Base-by-base conservation (phyloP, 306 rosid genomes). In the Acacia crassicarpa region DNA sequence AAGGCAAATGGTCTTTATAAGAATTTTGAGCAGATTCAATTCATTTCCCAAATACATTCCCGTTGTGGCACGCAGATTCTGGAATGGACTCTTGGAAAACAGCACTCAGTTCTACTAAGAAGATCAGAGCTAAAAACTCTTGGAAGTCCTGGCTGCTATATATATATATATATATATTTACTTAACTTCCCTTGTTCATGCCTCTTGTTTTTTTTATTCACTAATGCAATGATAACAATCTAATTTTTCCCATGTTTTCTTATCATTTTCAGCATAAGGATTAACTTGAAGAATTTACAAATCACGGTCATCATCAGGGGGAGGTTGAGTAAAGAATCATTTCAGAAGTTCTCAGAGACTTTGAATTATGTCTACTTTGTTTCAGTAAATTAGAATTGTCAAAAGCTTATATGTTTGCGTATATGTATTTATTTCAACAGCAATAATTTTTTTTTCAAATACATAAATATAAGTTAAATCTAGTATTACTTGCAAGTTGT, bases 61-160 rank as follows among this genome's bases (percentile, higher is more conserved):
- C 14, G 12, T 70, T 78, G 41, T 83, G 59, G 54, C 33, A 43
- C 12, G 65, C 84, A 94, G 98, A 32, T 91, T 5, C 80, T 94
- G 78, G 98, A 94, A 86, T 89, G 89, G 90, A 82, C 82, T 68
- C 91, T 94, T 41, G 95, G 98, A 19, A 83, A 89, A 77, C 82
- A 84, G 49, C 94, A 87, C 63, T 87, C 94, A 71, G 92, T 82
- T 63, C 90, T 94, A 19, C 19, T 88, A 41, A 81, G 95, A 87
- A 77, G 97, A 72, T 91, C 89, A 19, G 94, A 94, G 83, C 85
- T 92, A 32, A 94, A 89, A 80, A 87, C 98, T 81, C 88, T 88
- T 81, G 98, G 85, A 91, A 82, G 97, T 90, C 19, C 19, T 56
- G 9, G 11, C 5, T 22, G 20, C 4, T 41, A n/a, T n/a, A n/a